Conservation (phyloP, 2,329 filamentous ascomycete species). For the Epicoccum sorghinum region DNA sequence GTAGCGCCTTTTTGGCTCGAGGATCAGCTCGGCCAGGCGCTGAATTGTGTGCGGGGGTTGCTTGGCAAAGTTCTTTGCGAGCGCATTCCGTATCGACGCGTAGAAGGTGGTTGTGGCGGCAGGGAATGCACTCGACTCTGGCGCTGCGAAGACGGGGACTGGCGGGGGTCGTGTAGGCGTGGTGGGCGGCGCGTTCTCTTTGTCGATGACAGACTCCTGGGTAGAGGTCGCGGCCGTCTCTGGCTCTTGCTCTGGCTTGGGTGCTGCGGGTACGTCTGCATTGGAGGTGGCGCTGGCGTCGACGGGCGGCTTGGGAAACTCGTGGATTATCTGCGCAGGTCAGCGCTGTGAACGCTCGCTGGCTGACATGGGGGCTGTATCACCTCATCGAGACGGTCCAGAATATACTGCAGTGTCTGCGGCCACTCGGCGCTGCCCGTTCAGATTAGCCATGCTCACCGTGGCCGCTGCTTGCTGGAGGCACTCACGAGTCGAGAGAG, state of each 20-base stretch:
- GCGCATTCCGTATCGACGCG: slow-evolving; percentile 53
- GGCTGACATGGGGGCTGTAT: background rate
- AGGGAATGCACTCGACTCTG: slow-evolving; percentile 37
- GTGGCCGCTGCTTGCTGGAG: slow-evolving; percentile 5
- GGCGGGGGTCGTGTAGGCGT: slow-evolving; percentile 47
- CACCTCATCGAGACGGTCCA: slow-evolving; percentile 72
- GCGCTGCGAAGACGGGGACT: slow-evolving; percentile 51
- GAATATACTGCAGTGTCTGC: slow-evolving; percentile 66
- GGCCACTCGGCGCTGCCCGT: slow-evolving; percentile 70
- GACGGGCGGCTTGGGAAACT: slow-evolving; percentile 71
- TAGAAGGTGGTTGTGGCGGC: slow-evolving; percentile 41
- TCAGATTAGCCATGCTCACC: slow-evolving; percentile 12
- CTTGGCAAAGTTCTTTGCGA: slow-evolving; percentile 70
- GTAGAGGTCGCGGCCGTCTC: slow-evolving; percentile 28
- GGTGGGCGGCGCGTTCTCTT: slow-evolving; percentile 68
- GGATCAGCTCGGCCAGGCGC: slow-evolving; percentile 83
- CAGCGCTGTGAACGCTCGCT: background rate
- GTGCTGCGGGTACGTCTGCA: slow-evolving; percentile 23
- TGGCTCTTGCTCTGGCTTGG: slow-evolving; percentile 12
- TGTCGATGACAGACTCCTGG: slow-evolving; percentile 63
- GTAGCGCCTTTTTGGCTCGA: slow-evolving; percentile 80
- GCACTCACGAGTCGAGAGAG: slow-evolving; percentile 62
- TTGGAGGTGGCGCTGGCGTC: slow-evolving; percentile 50
- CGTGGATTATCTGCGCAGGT: slow-evolving; percentile 69
- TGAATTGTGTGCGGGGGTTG: slow-evolving; percentile 93